These are phyloP conservation scores for Trichophyton schoenleinii DNA, from an alignment of 2,329 filamentous ascomycete species.

Conservation along the genomic window DNA sequence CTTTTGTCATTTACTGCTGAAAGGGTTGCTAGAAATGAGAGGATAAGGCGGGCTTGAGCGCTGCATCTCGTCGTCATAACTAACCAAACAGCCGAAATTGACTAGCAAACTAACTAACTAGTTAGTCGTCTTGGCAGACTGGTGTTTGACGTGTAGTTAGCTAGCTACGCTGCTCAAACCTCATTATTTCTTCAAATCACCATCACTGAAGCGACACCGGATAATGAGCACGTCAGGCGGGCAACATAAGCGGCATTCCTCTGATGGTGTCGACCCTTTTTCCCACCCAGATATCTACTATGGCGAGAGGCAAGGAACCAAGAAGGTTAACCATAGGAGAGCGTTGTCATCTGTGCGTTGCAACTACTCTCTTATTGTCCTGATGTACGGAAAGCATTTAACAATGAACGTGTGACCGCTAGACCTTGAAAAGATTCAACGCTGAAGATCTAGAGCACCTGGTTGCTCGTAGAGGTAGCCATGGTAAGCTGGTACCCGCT, in stretches of 20 bases:
- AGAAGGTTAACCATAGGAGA: slow-evolving; percentile 7
- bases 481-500: slow-evolving; percentile 24
- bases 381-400: slow-evolving; percentile 7
- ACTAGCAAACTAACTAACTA: not conserved
- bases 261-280: slow-evolving; percentile 43
- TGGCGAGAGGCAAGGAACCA: slow-evolving; percentile 37
- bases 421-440: slow-evolving; percentile 29
- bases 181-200: not conserved
- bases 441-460: slow-evolving; percentile 25
- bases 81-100: not conserved
- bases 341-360: slow-evolving; percentile 11
- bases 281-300: slow-evolving; percentile 49
- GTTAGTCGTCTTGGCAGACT: too few relatives aligned
- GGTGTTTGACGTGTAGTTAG: not conserved
- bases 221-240: slow-evolving; percentile 10
- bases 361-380: not conserved
- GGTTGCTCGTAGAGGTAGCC: slow-evolving; percentile 32
- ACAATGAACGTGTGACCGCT: slow-evolving; percentile 2
- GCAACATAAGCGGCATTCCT: slow-evolving; percentile 19
- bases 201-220: not conserved
- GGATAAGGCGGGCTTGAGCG: not conserved
- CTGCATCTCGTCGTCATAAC: not conserved
- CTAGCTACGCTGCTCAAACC: too few relatives aligned
- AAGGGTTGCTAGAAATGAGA: not conserved
- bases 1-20: not conserved